These are phyloP conservation scores for Cladosporium phlei DNA, from an alignment of 2,329 filamentous ascomycete species.

Conservation along the genomic window DNA sequence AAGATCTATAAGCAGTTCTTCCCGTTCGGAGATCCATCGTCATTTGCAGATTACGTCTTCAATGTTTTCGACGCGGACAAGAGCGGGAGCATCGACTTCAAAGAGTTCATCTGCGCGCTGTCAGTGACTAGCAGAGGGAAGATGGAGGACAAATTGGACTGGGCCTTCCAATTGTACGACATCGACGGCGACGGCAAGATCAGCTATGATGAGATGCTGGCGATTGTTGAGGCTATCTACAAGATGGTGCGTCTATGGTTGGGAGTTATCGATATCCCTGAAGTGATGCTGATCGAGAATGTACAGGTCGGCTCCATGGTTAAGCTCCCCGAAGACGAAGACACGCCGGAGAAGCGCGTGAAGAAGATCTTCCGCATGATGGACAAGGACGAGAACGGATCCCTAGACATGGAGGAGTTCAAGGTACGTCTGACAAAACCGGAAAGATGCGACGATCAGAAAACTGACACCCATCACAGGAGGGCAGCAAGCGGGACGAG, in stretches of 20 bases:
- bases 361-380: slow-evolving; percentile 99
- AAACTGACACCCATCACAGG: slow-evolving; percentile 37
- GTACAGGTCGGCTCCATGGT: slow-evolving; percentile 99
- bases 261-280: neutral
- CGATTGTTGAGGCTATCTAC: slow-evolving; percentile 98
- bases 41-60: slow-evolving; percentile 98
- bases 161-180: slow-evolving; percentile 98
- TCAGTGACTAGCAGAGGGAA: slow-evolving; percentile 95
- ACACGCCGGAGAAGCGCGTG: slow-evolving; percentile 97
- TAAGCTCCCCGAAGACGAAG: slow-evolving; percentile 95
- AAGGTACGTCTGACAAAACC: slow-evolving; percentile 45
- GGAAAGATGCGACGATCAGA: too few relatives aligned
- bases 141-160: slow-evolving; percentile 99
- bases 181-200: slow-evolving; percentile 99
- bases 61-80: slow-evolving; percentile 98
- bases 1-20: slow-evolving; percentile 99
- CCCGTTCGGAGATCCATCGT: slow-evolving; percentile 93
- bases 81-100: slow-evolving; percentile 96
- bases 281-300: neutral
- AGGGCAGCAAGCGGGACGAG: slow-evolving; percentile 97
- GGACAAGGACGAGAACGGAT: slow-evolving; percentile 99
- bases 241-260: slow-evolving; percentile 70
- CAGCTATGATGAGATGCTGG: slow-evolving; percentile 97
- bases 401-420: slow-evolving; percentile 94
- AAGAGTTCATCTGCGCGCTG: slow-evolving; percentile 97